These are phyloP conservation scores for Ceratobasidium sp. DNA, from an alignment of 1,284 basidiomycete species.

Conservation along the genomic window DNA sequence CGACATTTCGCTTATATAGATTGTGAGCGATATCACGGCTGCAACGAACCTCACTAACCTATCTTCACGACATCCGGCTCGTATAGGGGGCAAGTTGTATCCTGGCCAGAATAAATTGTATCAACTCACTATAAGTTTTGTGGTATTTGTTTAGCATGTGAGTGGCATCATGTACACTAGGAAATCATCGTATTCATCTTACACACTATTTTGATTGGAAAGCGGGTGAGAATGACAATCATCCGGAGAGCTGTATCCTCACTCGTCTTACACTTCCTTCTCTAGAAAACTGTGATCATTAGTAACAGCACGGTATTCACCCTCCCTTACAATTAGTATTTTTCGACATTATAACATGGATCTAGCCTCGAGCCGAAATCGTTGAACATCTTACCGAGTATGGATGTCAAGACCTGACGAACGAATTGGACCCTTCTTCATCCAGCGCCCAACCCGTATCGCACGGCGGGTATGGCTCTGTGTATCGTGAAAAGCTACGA, in stretches of 20 bases:
- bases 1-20: neutral
- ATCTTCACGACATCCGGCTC: too few relatives aligned
- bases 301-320: neutral
- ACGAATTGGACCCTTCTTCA: neutral
- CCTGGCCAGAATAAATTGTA: too few relatives aligned
- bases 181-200: neutral
- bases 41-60: neutral
- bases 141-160: too few relatives aligned
- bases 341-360: neutral
- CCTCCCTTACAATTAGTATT: neutral
- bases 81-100: too few relatives aligned
- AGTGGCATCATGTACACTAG: too few relatives aligned
- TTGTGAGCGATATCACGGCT: neutral
- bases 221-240: too few relatives aligned
- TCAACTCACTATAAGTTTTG: too few relatives aligned
- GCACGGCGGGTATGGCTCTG: conserved; percentile 15
- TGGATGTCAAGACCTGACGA: conserved; percentile 10
- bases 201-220: too few relatives aligned
- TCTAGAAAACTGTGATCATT: neutral
- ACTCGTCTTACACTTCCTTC: neutral
- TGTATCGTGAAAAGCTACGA: neutral
- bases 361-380: neutral
- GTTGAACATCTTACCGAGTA: neutral
- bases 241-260: too few relatives aligned
- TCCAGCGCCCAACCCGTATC: neutral